Evolutionary conservation across 2,329 filamentous ascomycete species (phyloP).

Genomic region (Passalora sequoiae): DNA sequence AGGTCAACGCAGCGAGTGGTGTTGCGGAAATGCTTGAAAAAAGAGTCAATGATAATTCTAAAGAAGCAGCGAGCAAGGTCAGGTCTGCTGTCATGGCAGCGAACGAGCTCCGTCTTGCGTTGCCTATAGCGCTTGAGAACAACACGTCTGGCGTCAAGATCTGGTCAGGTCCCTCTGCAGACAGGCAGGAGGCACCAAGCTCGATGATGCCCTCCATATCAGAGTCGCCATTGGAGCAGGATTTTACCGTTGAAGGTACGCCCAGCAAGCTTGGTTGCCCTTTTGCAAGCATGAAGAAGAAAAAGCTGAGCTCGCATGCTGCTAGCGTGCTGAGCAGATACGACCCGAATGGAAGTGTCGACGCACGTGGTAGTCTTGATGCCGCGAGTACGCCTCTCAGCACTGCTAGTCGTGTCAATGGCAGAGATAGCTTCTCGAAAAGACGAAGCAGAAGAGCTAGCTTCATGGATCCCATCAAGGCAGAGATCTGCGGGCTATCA

Average conservation of each 20-base stretch:
- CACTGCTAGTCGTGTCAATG: conserved; percentile 33
- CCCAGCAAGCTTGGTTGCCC: conserved; percentile 77
- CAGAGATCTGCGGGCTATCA: conserved; percentile 34
- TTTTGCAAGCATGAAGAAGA: conserved; percentile 56
- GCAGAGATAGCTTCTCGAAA: conserved; percentile 40
- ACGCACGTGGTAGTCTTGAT: conserved; percentile 13
- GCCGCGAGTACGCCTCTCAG: conserved; percentile 27
- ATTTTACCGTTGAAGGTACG: conserved; percentile 82
- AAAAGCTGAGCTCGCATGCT: conserved; percentile 36
- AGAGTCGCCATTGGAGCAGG: conserved; percentile 62
- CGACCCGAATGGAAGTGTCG: conserved; percentile 21
- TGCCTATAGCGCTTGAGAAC: conserved; percentile 8
- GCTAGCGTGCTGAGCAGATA: conserved; percentile 39
- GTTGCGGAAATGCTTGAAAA: conserved; percentile 33
- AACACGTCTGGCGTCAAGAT: conserved; percentile 28
- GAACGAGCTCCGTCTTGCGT: conserved; percentile 15
- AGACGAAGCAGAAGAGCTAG: conserved; percentile 28
- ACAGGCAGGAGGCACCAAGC: conserved; percentile 36
- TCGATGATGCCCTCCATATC: conserved; percentile 36
- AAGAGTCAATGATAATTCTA: conserved; percentile 16
- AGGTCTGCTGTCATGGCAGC: conserved; percentile 31
- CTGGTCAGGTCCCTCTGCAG: conserved; percentile 33
- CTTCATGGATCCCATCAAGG: conserved; percentile 34
- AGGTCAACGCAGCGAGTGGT: conserved; percentile 15
- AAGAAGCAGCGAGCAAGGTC: conserved; percentile 35